Evolutionary conservation across 768 basidiomycete genomes (phyloP).

Genomic region (Tulasnella sp.): DNA sequence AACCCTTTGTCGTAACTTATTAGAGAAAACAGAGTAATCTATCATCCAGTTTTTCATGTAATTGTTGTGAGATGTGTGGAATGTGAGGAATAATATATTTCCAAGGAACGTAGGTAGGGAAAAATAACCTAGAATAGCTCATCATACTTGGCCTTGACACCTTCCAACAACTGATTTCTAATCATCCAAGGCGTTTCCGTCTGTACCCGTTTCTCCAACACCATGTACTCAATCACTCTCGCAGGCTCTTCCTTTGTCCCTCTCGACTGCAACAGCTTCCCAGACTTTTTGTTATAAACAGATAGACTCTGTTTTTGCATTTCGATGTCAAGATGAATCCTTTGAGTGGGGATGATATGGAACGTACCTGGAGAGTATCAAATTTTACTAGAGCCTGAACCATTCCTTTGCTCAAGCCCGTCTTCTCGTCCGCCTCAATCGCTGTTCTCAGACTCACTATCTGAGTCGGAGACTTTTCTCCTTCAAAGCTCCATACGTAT

Average conservation of each 20-base stretch:
- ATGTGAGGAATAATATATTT: no score
- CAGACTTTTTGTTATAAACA: slow-evolving; percentile 13
- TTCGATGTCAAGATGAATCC: not conserved
- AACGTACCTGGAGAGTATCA: slow-evolving; percentile 15
- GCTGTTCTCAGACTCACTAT: slow-evolving; percentile 12
- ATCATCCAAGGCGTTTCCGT: slow-evolving; percentile 5
- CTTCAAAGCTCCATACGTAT: slow-evolving; percentile 15
- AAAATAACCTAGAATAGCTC: no score
- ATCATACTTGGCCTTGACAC: no score
- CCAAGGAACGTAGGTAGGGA: no score
- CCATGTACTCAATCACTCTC: slow-evolving; percentile 12
- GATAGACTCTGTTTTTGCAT: slow-evolving; percentile 4
- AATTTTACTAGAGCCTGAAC: slow-evolving; percentile 16
- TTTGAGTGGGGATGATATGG: not conserved
- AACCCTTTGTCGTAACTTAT: no score
- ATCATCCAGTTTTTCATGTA: no score
- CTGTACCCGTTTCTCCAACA: slow-evolving; percentile 14
- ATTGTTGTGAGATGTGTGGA: no score
- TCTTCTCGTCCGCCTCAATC: not conserved
- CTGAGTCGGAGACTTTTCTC: slow-evolving; percentile 12
- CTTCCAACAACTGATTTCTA: slow-evolving; percentile 10
- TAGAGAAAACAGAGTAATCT: no score
- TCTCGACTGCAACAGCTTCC: not conserved
- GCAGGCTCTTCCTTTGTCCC: slow-evolving; percentile 7
- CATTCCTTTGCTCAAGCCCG: not conserved